Conservation (phyloP, 176 grass and related monocot species). For the Urochloa ruziziensis region DNA sequence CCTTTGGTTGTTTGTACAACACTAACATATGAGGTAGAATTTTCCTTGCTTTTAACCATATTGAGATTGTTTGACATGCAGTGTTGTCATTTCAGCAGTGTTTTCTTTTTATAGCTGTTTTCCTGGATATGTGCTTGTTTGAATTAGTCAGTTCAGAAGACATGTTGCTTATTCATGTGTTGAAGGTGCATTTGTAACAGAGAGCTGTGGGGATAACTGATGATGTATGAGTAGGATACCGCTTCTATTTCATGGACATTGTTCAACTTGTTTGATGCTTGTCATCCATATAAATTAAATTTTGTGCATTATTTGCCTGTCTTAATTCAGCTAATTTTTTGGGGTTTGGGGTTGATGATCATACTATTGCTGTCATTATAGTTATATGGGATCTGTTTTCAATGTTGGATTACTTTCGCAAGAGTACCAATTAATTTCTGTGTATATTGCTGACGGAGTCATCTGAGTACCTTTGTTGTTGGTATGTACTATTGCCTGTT, state of each 20-base stretch:
- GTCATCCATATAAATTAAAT: neutral
- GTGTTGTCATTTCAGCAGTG: neutral
- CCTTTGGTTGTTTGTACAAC: neutral
- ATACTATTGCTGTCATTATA: neutral
- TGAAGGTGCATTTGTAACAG: neutral
- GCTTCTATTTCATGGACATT: neutral
- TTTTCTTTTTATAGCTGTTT: neutral
- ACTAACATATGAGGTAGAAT: neutral
- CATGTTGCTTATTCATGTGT: neutral
- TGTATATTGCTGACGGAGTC: neutral
- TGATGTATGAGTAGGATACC: neutral
- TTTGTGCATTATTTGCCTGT: neutral
- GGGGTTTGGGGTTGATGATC: too few relatives aligned
- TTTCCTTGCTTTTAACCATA: neutral
- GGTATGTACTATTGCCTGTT: too few relatives aligned
- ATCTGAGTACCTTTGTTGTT: neutral
- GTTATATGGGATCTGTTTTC: neutral
- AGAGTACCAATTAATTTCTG: neutral
- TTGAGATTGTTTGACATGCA: neutral
- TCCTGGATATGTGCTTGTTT: neutral
- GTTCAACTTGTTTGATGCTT: neutral
- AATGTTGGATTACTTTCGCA: neutral
- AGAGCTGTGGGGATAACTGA: neutral
- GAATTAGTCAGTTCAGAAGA: neutral
- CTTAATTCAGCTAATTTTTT: too few relatives aligned